phyloP scores from a whole-genome alignment of 2,329 filamentous ascomycete species.

The Alternaria alternata region DNA sequence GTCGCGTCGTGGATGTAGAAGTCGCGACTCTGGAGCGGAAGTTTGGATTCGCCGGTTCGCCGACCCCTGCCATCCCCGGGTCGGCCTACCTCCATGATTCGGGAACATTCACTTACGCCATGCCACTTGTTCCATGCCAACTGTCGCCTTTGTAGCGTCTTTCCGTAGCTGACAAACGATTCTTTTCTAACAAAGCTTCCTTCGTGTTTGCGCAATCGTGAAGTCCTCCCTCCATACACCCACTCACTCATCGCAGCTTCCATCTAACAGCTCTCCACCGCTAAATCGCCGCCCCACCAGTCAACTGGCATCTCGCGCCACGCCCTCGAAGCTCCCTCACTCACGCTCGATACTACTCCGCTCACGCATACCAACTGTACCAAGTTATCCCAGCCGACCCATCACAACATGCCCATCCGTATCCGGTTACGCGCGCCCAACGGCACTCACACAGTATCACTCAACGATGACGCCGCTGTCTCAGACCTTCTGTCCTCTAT shows the following conservation, averaged over 20 bases:
- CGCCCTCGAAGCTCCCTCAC: slow-evolving; percentile 7
- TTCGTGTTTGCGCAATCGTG: slow-evolving; percentile 7
- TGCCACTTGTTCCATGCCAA: slow-evolving; percentile 17
- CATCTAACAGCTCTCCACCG: slow-evolving; percentile 13
- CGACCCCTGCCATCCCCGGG: slow-evolving; percentile 20
- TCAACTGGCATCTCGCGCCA: slow-evolving; percentile 5
- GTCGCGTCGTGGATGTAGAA: slow-evolving; percentile 30
- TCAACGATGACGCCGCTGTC: slow-evolving; percentile 74
- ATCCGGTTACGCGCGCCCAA: slow-evolving; percentile 78
- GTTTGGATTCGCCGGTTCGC: slow-evolving; percentile 10
- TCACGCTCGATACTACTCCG: slow-evolving; percentile 1
- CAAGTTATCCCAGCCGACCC: neutral
- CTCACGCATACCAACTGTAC: neutral
- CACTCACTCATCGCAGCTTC: slow-evolving; percentile 16
- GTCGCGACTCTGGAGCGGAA: slow-evolving; percentile 29
- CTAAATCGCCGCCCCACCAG: slow-evolving; percentile 16
- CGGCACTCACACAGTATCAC: slow-evolving; percentile 73
- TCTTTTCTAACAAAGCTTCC: neutral
- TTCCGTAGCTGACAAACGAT: slow-evolving; percentile 25
- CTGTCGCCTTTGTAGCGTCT: slow-evolving; percentile 7
- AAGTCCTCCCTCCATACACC: neutral
- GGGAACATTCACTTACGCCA: slow-evolving; percentile 36
- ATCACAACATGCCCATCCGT: slow-evolving; percentile 64
- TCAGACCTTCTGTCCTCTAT: slow-evolving; percentile 68
- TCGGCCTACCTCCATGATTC: slow-evolving; percentile 25